Base-by-base conservation (phyloP, 1,284 basidiomycete genomes). In the Moesziomyces aphidis region DNA sequence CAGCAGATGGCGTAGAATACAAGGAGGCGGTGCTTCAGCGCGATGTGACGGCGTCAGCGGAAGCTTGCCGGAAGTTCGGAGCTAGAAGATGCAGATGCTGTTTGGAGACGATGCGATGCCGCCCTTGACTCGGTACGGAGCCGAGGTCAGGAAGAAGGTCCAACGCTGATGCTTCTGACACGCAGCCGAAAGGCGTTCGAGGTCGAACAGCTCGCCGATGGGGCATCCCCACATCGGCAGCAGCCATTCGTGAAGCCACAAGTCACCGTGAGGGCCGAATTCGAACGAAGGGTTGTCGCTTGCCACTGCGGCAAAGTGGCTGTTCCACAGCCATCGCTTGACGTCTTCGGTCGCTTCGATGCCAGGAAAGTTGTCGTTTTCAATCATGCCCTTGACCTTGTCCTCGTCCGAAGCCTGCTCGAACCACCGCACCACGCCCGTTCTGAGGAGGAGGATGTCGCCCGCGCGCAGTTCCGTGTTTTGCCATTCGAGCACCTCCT, bases 61-160 rank as follows among this genome's bases (percentile, higher is more conserved):
- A 42, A 19, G 39, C 39, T 42, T 42, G 39, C 17, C 19, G 39
- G 19, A 6, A 15, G 17, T 42, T 17, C 39, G 4, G 23, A 31
- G 28, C 13, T 19, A 75, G 47, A 75, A 75, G 67, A 75, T 59
- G 54, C 67, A 70, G 55, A 70, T 66, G 34, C 60, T 55, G 51
- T 75, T 75, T 10, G 73, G 63, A 13, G 73, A 67, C 2, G 67
- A 71, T 15, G 73, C 67, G 39, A 75, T 64, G 8, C 72, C 67
- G 48, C 72, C 72, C 28, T 70, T 67, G 63, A 75, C 72, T 56
- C 72, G 67, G 15, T 57, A 45, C 0, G 72, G 72, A n/a, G 72
- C 72, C 5, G 68, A 72, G 6, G 73, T 68, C 45, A 75, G 45
- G 68, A 76, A 76, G 68, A 76, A 76, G 1, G 68, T 61, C 61